A percentile compares a stretch with the other conserved stretches of the same genome.
Conservation (phyloP, 805 yeast genomes). For the Ogataea dorogensis region DNA sequence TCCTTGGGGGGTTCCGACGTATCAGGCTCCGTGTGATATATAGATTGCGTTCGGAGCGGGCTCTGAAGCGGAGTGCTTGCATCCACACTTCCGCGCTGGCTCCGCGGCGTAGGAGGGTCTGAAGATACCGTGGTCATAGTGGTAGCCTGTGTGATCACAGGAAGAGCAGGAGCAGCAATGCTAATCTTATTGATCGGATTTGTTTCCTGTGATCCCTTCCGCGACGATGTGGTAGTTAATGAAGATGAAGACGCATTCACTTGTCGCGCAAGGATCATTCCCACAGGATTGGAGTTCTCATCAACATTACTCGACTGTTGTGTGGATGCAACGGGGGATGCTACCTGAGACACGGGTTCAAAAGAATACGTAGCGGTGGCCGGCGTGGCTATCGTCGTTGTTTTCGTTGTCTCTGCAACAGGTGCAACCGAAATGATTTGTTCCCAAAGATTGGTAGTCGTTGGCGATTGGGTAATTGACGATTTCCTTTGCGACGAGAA, state of each 20-base stretch:
- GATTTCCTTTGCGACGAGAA: conserved; percentile 16
- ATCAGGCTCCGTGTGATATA: conserved; percentile 10
- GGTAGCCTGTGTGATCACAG: conserved; percentile 37
- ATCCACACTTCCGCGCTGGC: conserved; percentile 16
- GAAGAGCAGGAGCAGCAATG: conserved; percentile 35
- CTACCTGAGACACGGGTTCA: conserved; percentile 8
- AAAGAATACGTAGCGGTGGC: conserved; percentile 2
- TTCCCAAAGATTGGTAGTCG: conserved; percentile 21
- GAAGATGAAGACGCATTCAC: conserved; percentile 20
- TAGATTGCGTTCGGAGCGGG: conserved; percentile 13
- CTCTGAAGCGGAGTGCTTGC: conserved; percentile 12
- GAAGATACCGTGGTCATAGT: conserved; percentile 32
- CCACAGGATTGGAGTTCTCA: conserved; percentile 16
- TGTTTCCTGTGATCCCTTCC: conserved; percentile 20
- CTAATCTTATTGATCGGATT: conserved; percentile 32
- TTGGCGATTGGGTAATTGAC: conserved; percentile 20
- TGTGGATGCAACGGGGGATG: conserved; percentile 12
- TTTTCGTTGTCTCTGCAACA: conserved; percentile 8
- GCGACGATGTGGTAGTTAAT: conserved; percentile 21
- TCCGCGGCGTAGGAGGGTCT: conserved; percentile 21
- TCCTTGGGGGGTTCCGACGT: too few relatives aligned
- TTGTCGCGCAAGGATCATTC: conserved; percentile 7
- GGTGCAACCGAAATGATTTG: conserved; percentile 16
- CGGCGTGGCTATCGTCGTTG: conserved; percentile 9
- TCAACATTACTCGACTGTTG: conserved; percentile 11